Evolutionary conservation across 805 yeast genomes (phyloP).

Genomic region (Sugiyamaella americana): DNA sequence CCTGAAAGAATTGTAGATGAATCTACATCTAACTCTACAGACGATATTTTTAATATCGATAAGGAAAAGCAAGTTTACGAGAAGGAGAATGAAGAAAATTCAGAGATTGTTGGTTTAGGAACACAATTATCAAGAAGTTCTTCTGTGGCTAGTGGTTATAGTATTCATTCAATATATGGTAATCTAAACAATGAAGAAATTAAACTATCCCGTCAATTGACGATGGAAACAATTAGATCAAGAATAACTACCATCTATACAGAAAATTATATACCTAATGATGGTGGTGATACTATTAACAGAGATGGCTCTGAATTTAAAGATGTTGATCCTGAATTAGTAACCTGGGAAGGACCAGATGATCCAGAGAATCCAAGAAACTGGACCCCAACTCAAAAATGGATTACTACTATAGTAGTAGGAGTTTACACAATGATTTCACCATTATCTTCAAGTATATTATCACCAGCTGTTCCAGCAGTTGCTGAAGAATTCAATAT

Average conservation of each 20-base stretch:
- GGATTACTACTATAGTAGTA: constrained; percentile 41
- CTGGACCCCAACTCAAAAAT: constrained; percentile 44
- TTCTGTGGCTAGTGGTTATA: constrained; percentile 18
- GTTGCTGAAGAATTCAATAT: constrained; percentile 44
- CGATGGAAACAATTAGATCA: constrained; percentile 38
- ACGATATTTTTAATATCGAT: no score
- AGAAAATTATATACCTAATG: constrained; percentile 15
- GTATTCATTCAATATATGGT: constrained; percentile 37
- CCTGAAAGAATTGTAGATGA: background rate
- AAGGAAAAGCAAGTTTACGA: no score
- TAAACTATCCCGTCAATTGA: constrained; percentile 38
- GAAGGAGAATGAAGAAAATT: no score
- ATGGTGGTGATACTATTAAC: constrained; percentile 24
- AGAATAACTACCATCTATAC: constrained; percentile 30
- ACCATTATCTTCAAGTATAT: constrained; percentile 57
- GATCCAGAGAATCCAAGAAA: constrained; percentile 63
- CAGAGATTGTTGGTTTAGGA: no score
- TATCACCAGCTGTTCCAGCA: constrained; percentile 52
- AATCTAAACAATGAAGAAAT: constrained; percentile 35
- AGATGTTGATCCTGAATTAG: constrained; percentile 55
- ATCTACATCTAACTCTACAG: no score
- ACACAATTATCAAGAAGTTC: no score
- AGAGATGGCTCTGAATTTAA: constrained; percentile 50
- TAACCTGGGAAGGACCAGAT: constrained; percentile 59
- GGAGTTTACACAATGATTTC: constrained; percentile 51